phyloP scores from a whole-genome alignment of 2,329 filamentous ascomycete species.

The Lachnellula subtilissima region DNA sequence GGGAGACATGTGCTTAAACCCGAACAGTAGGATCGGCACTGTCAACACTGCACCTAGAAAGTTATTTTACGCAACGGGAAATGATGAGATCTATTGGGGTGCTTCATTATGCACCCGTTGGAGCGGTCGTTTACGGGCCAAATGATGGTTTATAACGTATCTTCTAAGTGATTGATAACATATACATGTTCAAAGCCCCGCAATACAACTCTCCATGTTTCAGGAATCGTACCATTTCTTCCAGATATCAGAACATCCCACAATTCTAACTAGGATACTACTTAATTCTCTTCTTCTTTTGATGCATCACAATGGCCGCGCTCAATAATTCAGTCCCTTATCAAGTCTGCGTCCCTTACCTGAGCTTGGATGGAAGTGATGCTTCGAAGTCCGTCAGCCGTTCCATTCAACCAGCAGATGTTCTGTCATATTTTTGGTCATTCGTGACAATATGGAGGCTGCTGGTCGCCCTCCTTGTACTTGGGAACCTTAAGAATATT shows the following conservation, averaged over 20 bases:
- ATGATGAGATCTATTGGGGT: background rate
- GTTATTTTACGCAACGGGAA: background rate
- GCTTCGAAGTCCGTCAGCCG: background rate
- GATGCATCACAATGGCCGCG: too few species aligned
- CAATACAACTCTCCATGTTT: too few species aligned
- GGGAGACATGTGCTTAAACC: background rate
- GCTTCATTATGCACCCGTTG: background rate
- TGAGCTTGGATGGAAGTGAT: background rate
- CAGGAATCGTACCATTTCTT: too few species aligned
- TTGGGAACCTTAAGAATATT: constrained; percentile 53
- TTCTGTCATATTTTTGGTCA: constrained; percentile 20
- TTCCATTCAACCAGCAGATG: background rate
- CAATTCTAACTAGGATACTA: too few species aligned
- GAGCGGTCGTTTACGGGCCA: background rate
- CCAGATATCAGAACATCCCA: too few species aligned
- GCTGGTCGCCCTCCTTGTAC: constrained; percentile 36
- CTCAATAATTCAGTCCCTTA: too few species aligned
- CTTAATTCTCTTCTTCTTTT: too few species aligned
- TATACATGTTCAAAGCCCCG: too few species aligned
- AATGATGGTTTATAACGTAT: too few species aligned
- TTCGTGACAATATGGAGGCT: constrained; percentile 31
- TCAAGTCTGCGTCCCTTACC: background rate
- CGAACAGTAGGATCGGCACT: background rate
- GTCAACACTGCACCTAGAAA: background rate
- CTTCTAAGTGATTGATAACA: too few species aligned